Evolutionary conservation across 2,329 filamentous ascomycete species (phyloP), one percentile per base, ranked within the genome.

Genomic region (Amphichorda felina): DNA sequence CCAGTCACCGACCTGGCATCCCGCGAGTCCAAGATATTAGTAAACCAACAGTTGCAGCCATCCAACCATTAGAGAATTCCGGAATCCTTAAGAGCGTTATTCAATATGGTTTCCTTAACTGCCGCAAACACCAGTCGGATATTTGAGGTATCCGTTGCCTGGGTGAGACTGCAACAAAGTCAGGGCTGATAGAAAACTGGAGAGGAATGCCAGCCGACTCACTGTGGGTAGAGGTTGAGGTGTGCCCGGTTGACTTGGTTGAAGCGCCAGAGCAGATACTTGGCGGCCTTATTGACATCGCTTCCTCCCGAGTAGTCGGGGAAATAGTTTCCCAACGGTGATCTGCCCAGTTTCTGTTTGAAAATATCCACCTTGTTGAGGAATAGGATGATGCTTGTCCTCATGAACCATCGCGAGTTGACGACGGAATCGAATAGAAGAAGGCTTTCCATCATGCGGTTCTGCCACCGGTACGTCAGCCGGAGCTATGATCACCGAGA

Each of bases 341-440:
- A 95, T 43, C 88, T 77, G 37, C 77, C 76, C 19, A 98, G 76
- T 59, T 98, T 98, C 53, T 87, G 81, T 57, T 91, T 89, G 71
- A 98, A 98, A 39, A 98, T 75, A 64, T 98, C 91, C 46, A 98
- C 91, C 60, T 98, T 98, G 68, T 98, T 98, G 42, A 98, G 71
- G 64, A 98, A 98, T 38, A 98, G 70, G 52, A 98, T 96, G 54
- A 98, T 98, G 54, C 88, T 95, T 10, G 91, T 98, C 48, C 91
- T 73, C 82, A 96, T 94, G 61, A 98, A 98, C 91, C 91, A 98
- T 48, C 91, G 73, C 22, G 91, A 96, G 62, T 98, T 98, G 47
- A 98, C 91, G 4, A 98, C 91, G 2, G 89, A 96, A 60, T 98
- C 91, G 56, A 98, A 98, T 4, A 98, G 72, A 13, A 96, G 75